Evolutionary conservation across 371 early-diverging fungal species (phyloP).

Genomic region (Entomophthora muscae): DNA sequence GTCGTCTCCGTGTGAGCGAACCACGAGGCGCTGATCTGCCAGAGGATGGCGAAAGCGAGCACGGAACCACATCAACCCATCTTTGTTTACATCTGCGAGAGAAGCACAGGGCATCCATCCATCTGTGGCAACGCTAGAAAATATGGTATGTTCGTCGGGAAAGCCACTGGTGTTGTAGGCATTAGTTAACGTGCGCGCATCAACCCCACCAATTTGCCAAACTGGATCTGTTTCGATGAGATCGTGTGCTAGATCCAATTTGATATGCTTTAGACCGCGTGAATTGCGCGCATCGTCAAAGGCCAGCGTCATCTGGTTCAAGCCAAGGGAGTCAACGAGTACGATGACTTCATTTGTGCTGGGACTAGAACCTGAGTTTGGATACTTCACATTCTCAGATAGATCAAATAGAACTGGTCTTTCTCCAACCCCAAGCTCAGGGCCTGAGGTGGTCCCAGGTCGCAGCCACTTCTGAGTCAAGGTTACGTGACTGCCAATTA

Average conservation of each 20-base stretch:
- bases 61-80: constrained; percentile 18
- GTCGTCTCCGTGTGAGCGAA: neutral
- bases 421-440: neutral
- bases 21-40: neutral
- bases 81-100: constrained; percentile 13
- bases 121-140: constrained; percentile 6
- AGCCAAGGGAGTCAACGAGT: constrained; percentile 60
- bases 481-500: neutral
- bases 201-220: constrained; percentile 68
- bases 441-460: neutral
- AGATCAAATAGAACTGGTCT: neutral
- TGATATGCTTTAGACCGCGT: constrained; percentile 47
- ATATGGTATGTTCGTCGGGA: constrained; percentile 35
- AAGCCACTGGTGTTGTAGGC: constrained; percentile 48
- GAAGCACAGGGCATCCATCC: neutral
- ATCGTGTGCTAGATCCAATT: constrained; percentile 8
- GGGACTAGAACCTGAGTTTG: too few species aligned
- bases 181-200: constrained; percentile 31
- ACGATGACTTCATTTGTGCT: constrained; percentile 39
- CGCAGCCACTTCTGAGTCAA: neutral
- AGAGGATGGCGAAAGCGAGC: constrained; percentile 17
- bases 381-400: too few species aligned
- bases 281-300: constrained; percentile 62
- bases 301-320: constrained; percentile 49
- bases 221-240: constrained; percentile 8